Conservation (phyloP, 768 basidiomycete genomes). For the Podaxis sp. region DNA sequence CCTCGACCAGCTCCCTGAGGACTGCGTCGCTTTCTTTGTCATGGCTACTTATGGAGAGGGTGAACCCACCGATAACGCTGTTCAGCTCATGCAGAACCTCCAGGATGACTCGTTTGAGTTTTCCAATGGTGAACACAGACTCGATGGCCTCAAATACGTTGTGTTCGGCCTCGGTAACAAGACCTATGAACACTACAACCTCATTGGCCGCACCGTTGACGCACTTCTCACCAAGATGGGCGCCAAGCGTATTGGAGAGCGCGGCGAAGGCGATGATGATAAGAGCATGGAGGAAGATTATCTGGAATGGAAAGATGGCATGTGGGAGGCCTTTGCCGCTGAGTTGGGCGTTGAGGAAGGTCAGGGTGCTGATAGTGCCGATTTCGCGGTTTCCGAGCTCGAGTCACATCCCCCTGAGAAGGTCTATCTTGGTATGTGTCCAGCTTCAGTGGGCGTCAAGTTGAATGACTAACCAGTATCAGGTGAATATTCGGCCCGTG, state of each 20-base stretch:
- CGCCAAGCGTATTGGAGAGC: conserved; percentile 79
- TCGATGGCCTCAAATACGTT: conserved; percentile 90
- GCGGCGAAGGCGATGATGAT: conserved; percentile 97
- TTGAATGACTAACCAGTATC: conserved; percentile 17
- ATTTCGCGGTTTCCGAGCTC: conserved; percentile 90
- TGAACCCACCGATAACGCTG: conserved; percentile 97
- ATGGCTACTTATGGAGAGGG: conserved; percentile 99
- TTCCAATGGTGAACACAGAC: conserved; percentile 69
- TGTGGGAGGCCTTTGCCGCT: conserved; percentile 90
- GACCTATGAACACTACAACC: conserved; percentile 97
- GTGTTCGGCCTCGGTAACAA: conserved; percentile 91
- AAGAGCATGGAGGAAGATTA: conserved; percentile 99
- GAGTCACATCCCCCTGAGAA: conserved; percentile 76
- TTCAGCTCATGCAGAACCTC: conserved; percentile 90
- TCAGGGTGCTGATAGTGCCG: conserved; percentile 90
- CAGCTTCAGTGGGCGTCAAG: conserved; percentile 1
- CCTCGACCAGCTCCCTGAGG: conserved; percentile 86
- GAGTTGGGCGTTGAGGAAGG: conserved; percentile 92
- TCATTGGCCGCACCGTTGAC: conserved; percentile 82
- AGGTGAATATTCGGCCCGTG: conserved; percentile 96
- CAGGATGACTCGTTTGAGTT: conserved; percentile 88
- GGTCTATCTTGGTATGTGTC: conserved; percentile 80
- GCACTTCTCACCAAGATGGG: conserved; percentile 73
- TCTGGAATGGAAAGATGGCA: conserved; percentile 96
- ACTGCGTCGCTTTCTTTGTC: conserved; percentile 89